Conservation (phyloP, 768 basidiomycete genomes). For the Russula foetens region DNA sequence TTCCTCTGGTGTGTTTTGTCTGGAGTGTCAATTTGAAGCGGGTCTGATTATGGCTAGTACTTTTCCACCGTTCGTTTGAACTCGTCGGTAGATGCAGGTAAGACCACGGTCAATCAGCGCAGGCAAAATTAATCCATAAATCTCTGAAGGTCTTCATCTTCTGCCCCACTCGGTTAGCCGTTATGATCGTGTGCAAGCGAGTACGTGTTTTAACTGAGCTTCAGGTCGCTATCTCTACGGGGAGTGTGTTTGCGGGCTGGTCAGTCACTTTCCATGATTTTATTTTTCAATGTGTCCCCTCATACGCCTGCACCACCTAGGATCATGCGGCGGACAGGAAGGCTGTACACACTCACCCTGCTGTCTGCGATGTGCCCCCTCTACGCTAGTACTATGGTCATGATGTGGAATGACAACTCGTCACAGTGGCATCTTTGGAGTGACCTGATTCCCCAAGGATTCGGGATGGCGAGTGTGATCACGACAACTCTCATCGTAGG, state of each 20-base stretch:
- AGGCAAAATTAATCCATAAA: not conserved
- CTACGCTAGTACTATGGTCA: conserved; percentile 50
- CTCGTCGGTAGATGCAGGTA: conserved; percentile 64
- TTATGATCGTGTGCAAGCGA: conserved; percentile 18
- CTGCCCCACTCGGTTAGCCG: conserved; percentile 77
- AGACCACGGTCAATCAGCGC: not conserved
- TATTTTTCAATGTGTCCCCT: conserved; percentile 2
- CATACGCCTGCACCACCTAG: conserved; percentile 30
- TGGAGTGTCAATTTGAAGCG: conserved; percentile 10
- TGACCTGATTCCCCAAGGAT: conserved; percentile 73
- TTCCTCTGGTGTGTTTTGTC: conserved; percentile 56
- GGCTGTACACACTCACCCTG: conserved; percentile 70
- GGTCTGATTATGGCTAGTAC: conserved; percentile 39
- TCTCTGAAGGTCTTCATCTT: conserved; percentile 66
- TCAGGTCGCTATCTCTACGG: conserved; percentile 72
- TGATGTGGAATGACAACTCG: conserved; percentile 58
- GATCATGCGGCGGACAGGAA: conserved; percentile 83
- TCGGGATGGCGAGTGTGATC: conserved; percentile 78
- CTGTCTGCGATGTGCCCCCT: conserved; percentile 53
- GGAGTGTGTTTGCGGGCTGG: conserved; percentile 87
- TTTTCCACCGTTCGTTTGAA: conserved; percentile 73
- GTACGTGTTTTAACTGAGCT: conserved; percentile 10
- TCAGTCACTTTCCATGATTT: conserved; percentile 28
- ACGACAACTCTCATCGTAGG: conserved; percentile 81
- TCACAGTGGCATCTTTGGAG: conserved; percentile 61